Evolutionary conservation across 1,284 basidiomycete genomes (phyloP), one percentile per base, ranked within the genome.

Genomic region (Bondarzewia mesenterica): DNA sequence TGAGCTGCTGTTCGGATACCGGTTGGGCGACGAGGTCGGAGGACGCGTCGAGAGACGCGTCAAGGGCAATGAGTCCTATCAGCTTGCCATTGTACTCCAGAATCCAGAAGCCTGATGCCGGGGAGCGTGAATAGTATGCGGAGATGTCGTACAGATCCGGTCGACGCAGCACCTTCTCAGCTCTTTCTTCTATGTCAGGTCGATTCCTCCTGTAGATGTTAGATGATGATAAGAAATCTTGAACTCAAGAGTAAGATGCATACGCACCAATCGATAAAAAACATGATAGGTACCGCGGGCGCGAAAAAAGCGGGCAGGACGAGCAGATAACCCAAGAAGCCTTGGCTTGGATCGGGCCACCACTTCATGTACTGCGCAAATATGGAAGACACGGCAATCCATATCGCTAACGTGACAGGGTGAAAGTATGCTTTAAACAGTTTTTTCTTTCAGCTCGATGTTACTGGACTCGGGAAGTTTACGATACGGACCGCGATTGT

Each of bases 11-110:
- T 58, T 57, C 52, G 54, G 23, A 26, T 2, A 48, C 44, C 23
- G 56, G 53, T 32, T 50, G 42, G 23, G 53, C 42, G 25, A 59
- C 56, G 41, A 63, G 54, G 35, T 62, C 52, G 37, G 62, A 67
- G 12, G 58, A 58, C 27, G 66, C 65, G 51, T 71, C 71, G 16
- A 52, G 55, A 14, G 69, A 74, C 7, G 80, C 81, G 61, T 90
- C 88, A 16, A 89, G 54, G 7, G 81, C 83, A 50, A 89, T 70
- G 43, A 87, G 67, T 0, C 87, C 89, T 15, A 89, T 70, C 49
- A 86, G 75, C 7, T 69, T 72, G 25, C 69, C 64, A 15, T 71
- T 75, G 50, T 74, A 80, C 58, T 87, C 77, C 36, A 89, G 72
- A 22, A 90, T 70, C 70, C 82, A 87, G 56, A 87, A 71, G 1